Conservation (phyloP, 1,139 yeast genomes). For the Blastobotrys aristatus region DNA sequence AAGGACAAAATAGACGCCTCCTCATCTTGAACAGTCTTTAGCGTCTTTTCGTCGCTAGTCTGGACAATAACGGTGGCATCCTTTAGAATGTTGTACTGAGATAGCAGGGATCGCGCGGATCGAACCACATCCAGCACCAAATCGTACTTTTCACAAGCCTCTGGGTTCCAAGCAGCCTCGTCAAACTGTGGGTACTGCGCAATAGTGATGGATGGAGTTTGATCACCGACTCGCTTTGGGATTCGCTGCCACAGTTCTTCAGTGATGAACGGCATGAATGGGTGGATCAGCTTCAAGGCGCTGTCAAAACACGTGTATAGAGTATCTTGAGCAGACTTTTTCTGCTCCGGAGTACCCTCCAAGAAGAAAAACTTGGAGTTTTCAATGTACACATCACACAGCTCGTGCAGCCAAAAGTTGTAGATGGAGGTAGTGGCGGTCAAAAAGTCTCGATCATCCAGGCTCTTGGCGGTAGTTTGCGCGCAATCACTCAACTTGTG, state of each 20-base stretch:
- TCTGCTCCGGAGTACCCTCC: conserved; percentile 82
- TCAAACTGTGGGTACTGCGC: conserved; percentile 74
- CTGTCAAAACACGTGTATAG: conserved; percentile 89
- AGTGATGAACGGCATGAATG: conserved; percentile 95
- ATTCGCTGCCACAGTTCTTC: conserved; percentile 99
- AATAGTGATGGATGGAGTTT: conserved; percentile 63
- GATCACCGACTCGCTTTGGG: conserved; percentile 78
- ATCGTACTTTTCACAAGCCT: conserved; percentile 71
- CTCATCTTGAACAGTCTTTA: conserved; percentile 58
- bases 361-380: conserved; percentile 88
- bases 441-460: conserved; percentile 84
- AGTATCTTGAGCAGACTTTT: conserved; percentile 88
- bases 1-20: conserved; percentile 80
- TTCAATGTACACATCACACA: conserved; percentile 97
- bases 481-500: conserved; percentile 75
- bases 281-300: conserved; percentile 88
- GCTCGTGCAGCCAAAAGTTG: conserved; percentile 89
- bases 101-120: conserved; percentile 84
- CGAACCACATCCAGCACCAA: conserved; percentile 81
- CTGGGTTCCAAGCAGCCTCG: conserved; percentile 54
- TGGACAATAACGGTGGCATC: conserved; percentile 84
- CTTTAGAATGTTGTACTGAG: conserved; percentile 84
- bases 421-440: conserved; percentile 83
- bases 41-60: conserved; percentile 46
- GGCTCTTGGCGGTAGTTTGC: conserved; percentile 54